phyloP scores from a whole-genome alignment of 73 alveolate species.

The Paramecium caudatum region DNA sequence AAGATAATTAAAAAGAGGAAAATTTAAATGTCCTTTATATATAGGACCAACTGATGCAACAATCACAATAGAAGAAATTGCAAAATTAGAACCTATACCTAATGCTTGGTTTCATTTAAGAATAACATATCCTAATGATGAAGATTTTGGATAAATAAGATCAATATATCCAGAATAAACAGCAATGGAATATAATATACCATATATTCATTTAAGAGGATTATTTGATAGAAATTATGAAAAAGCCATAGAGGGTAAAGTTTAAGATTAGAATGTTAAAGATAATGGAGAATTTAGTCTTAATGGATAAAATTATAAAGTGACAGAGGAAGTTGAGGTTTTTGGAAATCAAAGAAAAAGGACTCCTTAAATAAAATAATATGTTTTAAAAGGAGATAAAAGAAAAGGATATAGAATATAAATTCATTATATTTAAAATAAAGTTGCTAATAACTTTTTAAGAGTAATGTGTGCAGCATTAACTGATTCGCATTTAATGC shows the following conservation, averaged over 20 bases:
- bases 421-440: conserved; percentile 11
- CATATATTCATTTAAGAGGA: conserved; percentile 74
- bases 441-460: conserved; percentile 53
- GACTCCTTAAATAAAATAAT: background rate
- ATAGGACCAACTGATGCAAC: conserved; percentile 74
- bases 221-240: conserved; percentile 68
- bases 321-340: conserved; percentile 45
- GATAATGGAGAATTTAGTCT: conserved; percentile 45
- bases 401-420: conserved; percentile 36
- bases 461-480: conserved; percentile 38
- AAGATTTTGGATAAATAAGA: conserved; percentile 73
- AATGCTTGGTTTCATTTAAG: conserved; percentile 76
- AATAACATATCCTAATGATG: conserved; percentile 77
- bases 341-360: background rate
- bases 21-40: conserved; percentile 75
- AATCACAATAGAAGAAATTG: conserved; percentile 68
- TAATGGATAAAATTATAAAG: conserved; percentile 41
- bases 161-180: conserved; percentile 76
- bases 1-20: conserved; percentile 75
- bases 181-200: conserved; percentile 73
- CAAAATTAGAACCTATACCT: conserved; percentile 77
- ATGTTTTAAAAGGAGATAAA: background rate
- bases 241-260: conserved; percentile 44
- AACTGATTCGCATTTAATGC: background rate
- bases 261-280: background rate